Evolutionary conservation across 345 rosid species (phyloP).

Genomic region (Excoecaria agallocha): DNA sequence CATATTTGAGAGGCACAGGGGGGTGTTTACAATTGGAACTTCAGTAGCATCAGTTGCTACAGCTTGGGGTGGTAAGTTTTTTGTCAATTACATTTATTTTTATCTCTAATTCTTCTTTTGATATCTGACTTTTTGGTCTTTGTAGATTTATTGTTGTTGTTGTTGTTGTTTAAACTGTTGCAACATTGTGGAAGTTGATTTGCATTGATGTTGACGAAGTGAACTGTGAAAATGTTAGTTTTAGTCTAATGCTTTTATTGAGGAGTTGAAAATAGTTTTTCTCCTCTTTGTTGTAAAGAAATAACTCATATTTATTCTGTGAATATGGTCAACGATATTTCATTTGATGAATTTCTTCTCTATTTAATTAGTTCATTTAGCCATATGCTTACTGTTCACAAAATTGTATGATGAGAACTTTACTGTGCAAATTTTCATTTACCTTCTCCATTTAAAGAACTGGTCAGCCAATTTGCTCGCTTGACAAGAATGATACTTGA

Average conservation of each 20-base stretch:
- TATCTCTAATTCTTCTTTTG: background rate
- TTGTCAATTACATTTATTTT: background rate
- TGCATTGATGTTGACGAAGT: background rate
- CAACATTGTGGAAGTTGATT: background rate
- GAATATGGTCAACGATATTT: background rate
- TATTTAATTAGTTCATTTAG: background rate
- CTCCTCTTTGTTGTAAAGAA: background rate
- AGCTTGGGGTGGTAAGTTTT: constrained; percentile 77
- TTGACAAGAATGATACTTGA: background rate
- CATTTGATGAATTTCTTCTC: background rate
- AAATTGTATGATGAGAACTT: background rate
- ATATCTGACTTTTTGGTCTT: background rate
- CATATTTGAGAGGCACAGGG: constrained; percentile 78
- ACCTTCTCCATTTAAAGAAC: background rate
- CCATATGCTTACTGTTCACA: background rate
- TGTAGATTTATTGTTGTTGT: background rate
- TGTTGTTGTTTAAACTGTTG: background rate
- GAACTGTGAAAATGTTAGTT: background rate
- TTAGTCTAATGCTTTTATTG: background rate
- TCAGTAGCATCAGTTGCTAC: constrained; percentile 90
- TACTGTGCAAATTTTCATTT: background rate
- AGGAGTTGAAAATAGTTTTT: background rate
- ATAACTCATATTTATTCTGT: background rate
- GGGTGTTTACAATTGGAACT: constrained; percentile 85
- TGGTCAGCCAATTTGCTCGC: background rate